Evolutionary conservation across 257 asterid species (phyloP).

Genomic region (Solanum etuberosum): DNA sequence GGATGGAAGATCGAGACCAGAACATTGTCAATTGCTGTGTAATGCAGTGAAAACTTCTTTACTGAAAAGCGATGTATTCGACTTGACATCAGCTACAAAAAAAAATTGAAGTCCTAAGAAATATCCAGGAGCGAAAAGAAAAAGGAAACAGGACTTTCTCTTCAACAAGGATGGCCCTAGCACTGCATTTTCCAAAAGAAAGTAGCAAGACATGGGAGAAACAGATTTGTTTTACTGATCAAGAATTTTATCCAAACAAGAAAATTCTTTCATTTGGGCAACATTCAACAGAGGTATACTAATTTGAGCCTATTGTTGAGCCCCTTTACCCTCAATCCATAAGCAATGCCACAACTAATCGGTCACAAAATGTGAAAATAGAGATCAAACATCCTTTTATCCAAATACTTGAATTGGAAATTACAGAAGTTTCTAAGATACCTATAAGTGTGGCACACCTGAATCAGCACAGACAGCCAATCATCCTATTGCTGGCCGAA

Average conservation of each 20-base stretch:
- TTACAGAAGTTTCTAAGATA: neutral
- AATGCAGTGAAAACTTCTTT: neutral
- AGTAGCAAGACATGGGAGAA: neutral
- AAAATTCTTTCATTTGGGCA: neutral
- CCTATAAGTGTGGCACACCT: neutral
- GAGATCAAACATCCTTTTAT: neutral
- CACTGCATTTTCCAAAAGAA: neutral
- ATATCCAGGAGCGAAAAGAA: neutral
- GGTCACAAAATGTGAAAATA: neutral
- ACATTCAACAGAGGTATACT: neutral
- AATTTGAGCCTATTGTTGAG: neutral
- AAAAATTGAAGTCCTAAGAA: neutral
- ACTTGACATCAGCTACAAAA: neutral
- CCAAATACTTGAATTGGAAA: neutral
- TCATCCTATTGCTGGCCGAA: neutral
- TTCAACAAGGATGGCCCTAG: neutral
- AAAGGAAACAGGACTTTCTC: neutral
- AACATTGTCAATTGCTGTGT: neutral
- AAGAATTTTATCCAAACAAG: neutral
- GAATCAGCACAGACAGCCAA: neutral
- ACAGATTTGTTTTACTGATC: neutral
- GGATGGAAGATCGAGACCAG: neutral
- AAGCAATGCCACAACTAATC: neutral
- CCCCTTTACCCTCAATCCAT: neutral
- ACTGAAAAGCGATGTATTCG: neutral